phyloP scores from a whole-genome alignment of 495 filamentous ascomycete genomes.

The Jackrogersella multiformis region DNA sequence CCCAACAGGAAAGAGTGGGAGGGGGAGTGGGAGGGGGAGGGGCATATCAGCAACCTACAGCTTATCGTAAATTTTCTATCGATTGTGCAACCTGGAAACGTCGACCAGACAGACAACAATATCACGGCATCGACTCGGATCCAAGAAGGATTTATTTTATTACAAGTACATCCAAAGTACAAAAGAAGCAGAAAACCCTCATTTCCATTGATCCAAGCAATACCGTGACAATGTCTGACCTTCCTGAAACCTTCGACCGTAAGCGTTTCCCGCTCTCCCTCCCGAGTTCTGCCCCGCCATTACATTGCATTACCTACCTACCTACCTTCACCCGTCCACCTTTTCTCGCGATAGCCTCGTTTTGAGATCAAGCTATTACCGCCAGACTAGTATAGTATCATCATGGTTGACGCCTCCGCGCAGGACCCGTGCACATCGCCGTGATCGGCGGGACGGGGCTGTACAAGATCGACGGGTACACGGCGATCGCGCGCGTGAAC shows the following conservation, averaged over 20 bases:
- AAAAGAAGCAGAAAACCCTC: too few species aligned
- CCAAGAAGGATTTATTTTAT: background rate
- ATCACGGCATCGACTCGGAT: slow-evolving; percentile 1
- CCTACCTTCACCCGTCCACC: background rate
- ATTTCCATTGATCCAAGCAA: slow-evolving; percentile 49
- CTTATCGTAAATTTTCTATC: slow-evolving; percentile 21
- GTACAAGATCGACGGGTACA: slow-evolving; percentile 73
- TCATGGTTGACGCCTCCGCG: slow-evolving; percentile 3
- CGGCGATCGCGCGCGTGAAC: slow-evolving; percentile 77
- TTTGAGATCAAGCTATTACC: background rate
- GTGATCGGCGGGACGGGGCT: slow-evolving; percentile 98
- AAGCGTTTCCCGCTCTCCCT: slow-evolving; percentile 38
- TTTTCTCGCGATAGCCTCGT: slow-evolving; percentile 15
- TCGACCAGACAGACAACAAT: slow-evolving; percentile 1
- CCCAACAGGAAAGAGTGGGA: background rate
- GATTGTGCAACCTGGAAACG: background rate
- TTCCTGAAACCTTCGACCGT: slow-evolving; percentile 66
- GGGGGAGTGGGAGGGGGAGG: background rate
- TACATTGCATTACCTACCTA: too few species aligned
- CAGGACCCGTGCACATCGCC: slow-evolving; percentile 86
- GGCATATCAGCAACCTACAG: background rate
- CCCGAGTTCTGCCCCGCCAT: slow-evolving; percentile 24
- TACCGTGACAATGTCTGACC: slow-evolving; percentile 60
- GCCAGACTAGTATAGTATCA: slow-evolving; percentile 3
- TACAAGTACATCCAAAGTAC: background rate